A percentile compares a stretch with the other conserved stretches of the same genome.
phyloP scores from a whole-genome alignment of 345 rosid genomes.

The Balakata baccata region DNA sequence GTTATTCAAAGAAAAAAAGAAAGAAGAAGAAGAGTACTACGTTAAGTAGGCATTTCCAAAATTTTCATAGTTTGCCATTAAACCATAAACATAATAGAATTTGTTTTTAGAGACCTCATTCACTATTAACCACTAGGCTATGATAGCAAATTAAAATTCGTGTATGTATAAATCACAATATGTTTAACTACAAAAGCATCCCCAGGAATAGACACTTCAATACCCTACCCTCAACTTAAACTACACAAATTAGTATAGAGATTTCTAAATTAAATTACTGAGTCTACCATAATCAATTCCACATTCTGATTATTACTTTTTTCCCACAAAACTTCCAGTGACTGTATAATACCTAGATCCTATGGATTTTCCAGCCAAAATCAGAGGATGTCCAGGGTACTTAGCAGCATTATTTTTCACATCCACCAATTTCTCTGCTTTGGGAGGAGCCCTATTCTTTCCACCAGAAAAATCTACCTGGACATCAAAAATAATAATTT shows the following conservation, averaged over 20 bases:
- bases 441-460: conserved; percentile 57
- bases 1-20: too few species aligned
- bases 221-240: neutral
- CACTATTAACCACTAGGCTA: neutral
- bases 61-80: too few species aligned
- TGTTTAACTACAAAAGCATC: neutral
- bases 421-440: conserved; percentile 78
- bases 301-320: neutral
- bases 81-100: too few species aligned
- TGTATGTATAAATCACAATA: neutral
- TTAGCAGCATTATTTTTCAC: conserved; percentile 50
- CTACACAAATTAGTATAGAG: neutral
- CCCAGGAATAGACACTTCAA: too few species aligned
- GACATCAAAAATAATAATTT: neutral
- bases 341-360: conserved; percentile 63
- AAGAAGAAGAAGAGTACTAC: too few species aligned
- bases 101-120: too few species aligned
- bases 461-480: conserved; percentile 62
- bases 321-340: neutral
- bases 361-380: conserved; percentile 92
- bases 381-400: conserved; percentile 67
- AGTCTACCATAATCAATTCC: neutral
- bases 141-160: neutral
- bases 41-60: too few species aligned
- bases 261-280: neutral